phyloP scores from a whole-genome alignment of 768 basidiomycete genomes.

The Russula olivacea region DNA sequence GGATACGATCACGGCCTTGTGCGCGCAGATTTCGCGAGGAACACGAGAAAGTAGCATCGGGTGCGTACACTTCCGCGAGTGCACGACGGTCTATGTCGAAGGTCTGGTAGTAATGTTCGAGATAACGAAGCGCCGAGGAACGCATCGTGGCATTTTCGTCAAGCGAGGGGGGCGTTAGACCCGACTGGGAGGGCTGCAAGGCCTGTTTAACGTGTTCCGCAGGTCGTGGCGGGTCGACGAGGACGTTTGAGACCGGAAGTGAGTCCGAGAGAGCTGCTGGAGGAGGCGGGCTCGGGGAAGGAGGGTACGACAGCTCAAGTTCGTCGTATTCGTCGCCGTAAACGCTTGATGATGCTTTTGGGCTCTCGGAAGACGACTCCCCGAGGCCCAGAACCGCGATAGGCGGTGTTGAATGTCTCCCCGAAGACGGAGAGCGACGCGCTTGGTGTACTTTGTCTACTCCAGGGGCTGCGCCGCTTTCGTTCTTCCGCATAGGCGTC shows the following conservation, averaged over 20 bases:
- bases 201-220: neutral
- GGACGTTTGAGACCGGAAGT: neutral
- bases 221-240: neutral
- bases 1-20: constrained; percentile 7
- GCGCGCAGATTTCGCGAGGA: constrained; percentile 4
- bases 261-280: neutral
- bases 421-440: neutral
- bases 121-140: constrained; percentile 5
- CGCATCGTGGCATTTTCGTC: neutral
- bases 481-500: too few relatives aligned
- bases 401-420: constrained; percentile 1
- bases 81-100: constrained; percentile 16
- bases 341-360: neutral
- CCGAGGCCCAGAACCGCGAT: neutral
- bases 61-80: constrained; percentile 11
- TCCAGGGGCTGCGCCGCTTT: neutral
- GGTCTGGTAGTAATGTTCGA: constrained; percentile 13
- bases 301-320: constrained; percentile 11
- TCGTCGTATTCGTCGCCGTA: constrained; percentile 15
- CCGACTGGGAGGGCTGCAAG: neutral
- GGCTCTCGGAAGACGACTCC: neutral
- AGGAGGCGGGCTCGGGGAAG: neutral
- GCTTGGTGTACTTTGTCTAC: neutral
- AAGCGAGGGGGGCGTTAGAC: neutral
- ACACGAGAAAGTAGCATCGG: constrained; percentile 19